Evolutionary conservation across 176 grass and related monocot genomes (phyloP), one percentile per base, ranked within the genome.

Genomic region (Hordeum marinum): DNA sequence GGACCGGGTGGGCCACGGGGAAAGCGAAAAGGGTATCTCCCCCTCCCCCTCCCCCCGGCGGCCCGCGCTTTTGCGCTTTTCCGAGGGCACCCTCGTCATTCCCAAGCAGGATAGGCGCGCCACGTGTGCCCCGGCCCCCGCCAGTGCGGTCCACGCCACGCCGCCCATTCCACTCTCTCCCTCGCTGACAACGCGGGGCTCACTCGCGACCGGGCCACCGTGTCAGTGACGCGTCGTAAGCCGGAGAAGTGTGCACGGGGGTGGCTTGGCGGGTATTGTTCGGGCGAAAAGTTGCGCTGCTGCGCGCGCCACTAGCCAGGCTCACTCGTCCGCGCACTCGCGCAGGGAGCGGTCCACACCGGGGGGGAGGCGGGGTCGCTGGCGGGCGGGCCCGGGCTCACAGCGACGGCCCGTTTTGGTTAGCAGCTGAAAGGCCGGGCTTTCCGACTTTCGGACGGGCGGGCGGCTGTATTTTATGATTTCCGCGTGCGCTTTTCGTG

Each of bases 31-130:
- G 60, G 41, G 41, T 42, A 87, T 72, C 76, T 29, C 32, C 31
- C 6, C 11, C 52, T 18, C 32, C 4, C 32, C 4, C 32, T 4
- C 32, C 32, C 32, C 32, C 32, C 32, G 32, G 3, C 17, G 15
- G 25, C 1, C 5, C 8, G 39, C 81, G 62, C 90, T 90, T 92
- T 85, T 96, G 80, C 94, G 60, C 94, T 96, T 96, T 96, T 91
- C 21, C 3, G 27, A n/a, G 83, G 94, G 81, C 43, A 89, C 10
- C 11, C 1, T 6, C 34, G 90, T 91, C 63, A 82, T 81, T 89
- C 68, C 46, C 2, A 4, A 32, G 10, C 14, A 2, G 86, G 87
- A 91, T 87, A 86, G 23, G 37, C 15, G 27, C 21, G 84, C 63
- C 86, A 84, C 54, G 80, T 57, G 52, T 21, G 52, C 52, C 15